These are phyloP conservation scores for Trichoderma sp. DNA, from an alignment of 2,329 filamentous ascomycete species.

Conservation along the genomic window DNA sequence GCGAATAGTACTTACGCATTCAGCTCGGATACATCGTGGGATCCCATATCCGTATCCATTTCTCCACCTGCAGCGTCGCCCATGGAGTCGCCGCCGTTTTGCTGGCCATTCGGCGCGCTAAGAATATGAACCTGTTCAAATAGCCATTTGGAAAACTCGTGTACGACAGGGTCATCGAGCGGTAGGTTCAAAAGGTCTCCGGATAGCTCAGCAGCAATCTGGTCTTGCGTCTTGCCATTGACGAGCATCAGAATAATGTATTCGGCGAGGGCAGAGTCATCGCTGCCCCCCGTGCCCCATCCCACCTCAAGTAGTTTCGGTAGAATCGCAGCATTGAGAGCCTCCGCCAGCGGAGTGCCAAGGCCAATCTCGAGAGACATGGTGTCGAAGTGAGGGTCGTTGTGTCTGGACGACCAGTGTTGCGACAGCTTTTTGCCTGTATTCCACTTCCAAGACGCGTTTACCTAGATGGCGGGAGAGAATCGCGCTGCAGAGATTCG, in stretches of 20 bases:
- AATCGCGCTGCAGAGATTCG: background rate
- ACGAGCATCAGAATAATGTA: conserved; percentile 98
- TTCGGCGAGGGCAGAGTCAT: conserved; percentile 84
- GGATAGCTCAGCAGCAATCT: conserved; percentile 85
- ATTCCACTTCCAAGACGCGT: conserved; percentile 21
- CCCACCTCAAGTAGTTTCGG: conserved; percentile 90
- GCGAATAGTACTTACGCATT: conserved; percentile 56
- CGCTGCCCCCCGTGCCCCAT: conserved; percentile 77
- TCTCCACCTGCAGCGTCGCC: conserved; percentile 41
- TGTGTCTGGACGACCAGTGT: conserved; percentile 13
- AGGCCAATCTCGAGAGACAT: conserved; percentile 80
- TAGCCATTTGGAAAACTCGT: conserved; percentile 88
- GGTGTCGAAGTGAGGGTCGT: conserved; percentile 32
- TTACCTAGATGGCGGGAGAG: background rate
- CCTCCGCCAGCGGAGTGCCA: conserved; percentile 80
- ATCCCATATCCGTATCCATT: conserved; percentile 74
- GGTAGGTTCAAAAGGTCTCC: conserved; percentile 81
- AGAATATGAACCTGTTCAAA: conserved; percentile 79
- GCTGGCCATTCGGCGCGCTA: conserved; percentile 57
- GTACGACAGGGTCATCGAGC: conserved; percentile 79
- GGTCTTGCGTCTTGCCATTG: conserved; percentile 88
- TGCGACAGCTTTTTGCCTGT: conserved; percentile 1
- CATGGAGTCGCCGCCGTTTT: conserved; percentile 33
- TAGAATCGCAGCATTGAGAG: conserved; percentile 79
- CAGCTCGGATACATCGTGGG: conserved; percentile 51